Base-by-base conservation (phyloP, 441 rosid genomes). In the Euphorbia corollata region DNA sequence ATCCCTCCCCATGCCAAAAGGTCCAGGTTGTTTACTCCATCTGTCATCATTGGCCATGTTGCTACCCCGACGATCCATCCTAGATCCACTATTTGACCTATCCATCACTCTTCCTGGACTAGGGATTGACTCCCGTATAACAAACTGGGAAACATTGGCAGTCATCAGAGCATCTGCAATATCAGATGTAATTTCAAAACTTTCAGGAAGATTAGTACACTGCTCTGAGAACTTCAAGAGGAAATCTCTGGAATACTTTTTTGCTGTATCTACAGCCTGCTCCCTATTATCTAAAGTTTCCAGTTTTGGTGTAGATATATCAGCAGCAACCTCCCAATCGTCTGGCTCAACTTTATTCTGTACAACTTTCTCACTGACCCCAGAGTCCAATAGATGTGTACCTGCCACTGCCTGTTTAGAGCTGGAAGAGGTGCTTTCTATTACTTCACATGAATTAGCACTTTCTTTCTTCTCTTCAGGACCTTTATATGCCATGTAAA, bases 281-380 rank as follows among this genome's bases (percentile, higher is more conserved):
- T 67, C 81, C 68, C 68, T 68, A 67, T 68, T 56, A 75, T 71
- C 87, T 23, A 77, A 66, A 70, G 81, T 48, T 77, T 83, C 91
- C 76, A 91, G 68, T 67, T 88, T 87, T 64, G 95, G 85, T 16
- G 91, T 81, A n/a, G 97, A 92, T 56, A 88, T 78, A 67, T 92
- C 99, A 7, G 90, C 98, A 61, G 87, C 97, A 84, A 90, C 96
- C 79, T 95, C 98, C 98, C 98, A 95, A 79, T 95, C 93, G 78
- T 90, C 98, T 16, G 82, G 96, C 77, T 95, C 97, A 56, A 77
- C 71, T 75, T 90, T 91, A 70, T 71, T 74, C 47, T 73, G 81
- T 67, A 72, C 74, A 61, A 67, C 71, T 58, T 74, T 78, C 62
- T 81, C 82, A 24, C 74, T 74, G n/a, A 70, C 70, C 23, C 50